phyloP scores from a whole-genome alignment of 805 yeast genomes.

The Monosporozyma yasuniensis region DNA sequence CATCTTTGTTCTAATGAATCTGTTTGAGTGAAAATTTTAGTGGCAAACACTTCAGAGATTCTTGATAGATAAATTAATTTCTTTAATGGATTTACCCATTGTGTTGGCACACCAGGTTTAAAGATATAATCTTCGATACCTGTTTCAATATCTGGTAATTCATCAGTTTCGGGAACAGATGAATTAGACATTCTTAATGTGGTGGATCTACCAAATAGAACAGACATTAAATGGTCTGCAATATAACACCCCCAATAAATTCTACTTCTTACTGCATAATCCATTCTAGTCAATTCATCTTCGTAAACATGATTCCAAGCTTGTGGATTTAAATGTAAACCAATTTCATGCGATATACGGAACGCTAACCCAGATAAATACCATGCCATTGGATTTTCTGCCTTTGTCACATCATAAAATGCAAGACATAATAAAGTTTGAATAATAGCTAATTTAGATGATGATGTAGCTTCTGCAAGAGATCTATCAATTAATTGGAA shows the following conservation, averaged over 20 bases:
- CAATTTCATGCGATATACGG: slow-evolving; percentile 52
- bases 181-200: slow-evolving; percentile 45
- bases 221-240: slow-evolving; percentile 50
- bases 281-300: slow-evolving; percentile 35
- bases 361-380: slow-evolving; percentile 49
- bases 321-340: slow-evolving; percentile 48
- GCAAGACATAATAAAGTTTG: slow-evolving; percentile 48
- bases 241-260: slow-evolving; percentile 56
- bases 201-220: slow-evolving; percentile 48
- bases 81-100: slow-evolving; percentile 26
- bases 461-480: slow-evolving; percentile 25
- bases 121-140: slow-evolving; percentile 49
- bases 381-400: slow-evolving; percentile 52
- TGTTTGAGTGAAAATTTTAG: slow-evolving; percentile 18
- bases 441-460: slow-evolving; percentile 41
- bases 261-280: slow-evolving; percentile 45
- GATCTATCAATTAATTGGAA: slow-evolving; percentile 24
- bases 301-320: slow-evolving; percentile 40
- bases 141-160: slow-evolving; percentile 45
- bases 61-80: slow-evolving; percentile 34
- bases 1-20: slow-evolving; percentile 29
- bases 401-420: slow-evolving; percentile 49
- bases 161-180: slow-evolving; percentile 47
- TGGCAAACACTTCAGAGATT: slow-evolving; percentile 26
- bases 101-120: slow-evolving; percentile 17